phyloP scores from a whole-genome alignment of 1,139 yeast species.

The Magnusiomyces tetraspermus region DNA sequence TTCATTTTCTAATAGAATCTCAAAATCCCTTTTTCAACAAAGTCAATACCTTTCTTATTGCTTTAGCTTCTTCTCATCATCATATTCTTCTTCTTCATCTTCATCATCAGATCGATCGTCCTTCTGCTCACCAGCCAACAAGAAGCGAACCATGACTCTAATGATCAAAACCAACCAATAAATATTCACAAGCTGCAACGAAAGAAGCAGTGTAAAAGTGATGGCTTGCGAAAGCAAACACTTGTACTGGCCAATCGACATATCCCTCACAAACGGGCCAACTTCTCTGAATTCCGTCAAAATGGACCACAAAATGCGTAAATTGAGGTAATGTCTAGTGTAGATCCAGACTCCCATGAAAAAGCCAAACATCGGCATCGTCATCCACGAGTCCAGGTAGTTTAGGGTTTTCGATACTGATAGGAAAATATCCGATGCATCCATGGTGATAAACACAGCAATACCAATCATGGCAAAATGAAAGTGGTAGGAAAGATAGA shows the following conservation, averaged over 20 bases:
- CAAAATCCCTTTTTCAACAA: no score
- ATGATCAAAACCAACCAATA: slow-evolving; percentile 82
- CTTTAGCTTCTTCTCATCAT: background rate
- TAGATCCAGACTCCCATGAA: slow-evolving; percentile 76
- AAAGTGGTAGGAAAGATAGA: slow-evolving; percentile 84
- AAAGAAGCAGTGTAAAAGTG: slow-evolving; percentile 65
- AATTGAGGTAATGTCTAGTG: slow-evolving; percentile 75
- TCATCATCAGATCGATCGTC: slow-evolving; percentile 87
- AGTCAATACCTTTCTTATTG: background rate
- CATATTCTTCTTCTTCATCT: slow-evolving; percentile 40
- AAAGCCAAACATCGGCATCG: slow-evolving; percentile 55
- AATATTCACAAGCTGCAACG: slow-evolving; percentile 72
- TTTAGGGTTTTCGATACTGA: slow-evolving; percentile 76
- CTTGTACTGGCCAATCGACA: slow-evolving; percentile 90
- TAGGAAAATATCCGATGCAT: slow-evolving; percentile 81
- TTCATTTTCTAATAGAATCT: no score
- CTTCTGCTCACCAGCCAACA: slow-evolving; percentile 47
- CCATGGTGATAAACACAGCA: slow-evolving; percentile 90
- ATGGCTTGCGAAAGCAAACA: slow-evolving; percentile 92
- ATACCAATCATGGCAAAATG: slow-evolving; percentile 96
- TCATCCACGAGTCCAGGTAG: slow-evolving; percentile 59
- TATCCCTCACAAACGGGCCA: slow-evolving; percentile 72
- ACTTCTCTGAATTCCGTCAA: slow-evolving; percentile 77
- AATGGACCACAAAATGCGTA: slow-evolving; percentile 77
- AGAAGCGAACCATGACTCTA: slow-evolving; percentile 61